Percentiles rank a stretch among this genome's conserved stretches.
These are phyloP conservation scores for Ophiocordyceps sinensis DNA, from an alignment of 2,329 filamentous ascomycete species.

Conservation along the genomic window DNA sequence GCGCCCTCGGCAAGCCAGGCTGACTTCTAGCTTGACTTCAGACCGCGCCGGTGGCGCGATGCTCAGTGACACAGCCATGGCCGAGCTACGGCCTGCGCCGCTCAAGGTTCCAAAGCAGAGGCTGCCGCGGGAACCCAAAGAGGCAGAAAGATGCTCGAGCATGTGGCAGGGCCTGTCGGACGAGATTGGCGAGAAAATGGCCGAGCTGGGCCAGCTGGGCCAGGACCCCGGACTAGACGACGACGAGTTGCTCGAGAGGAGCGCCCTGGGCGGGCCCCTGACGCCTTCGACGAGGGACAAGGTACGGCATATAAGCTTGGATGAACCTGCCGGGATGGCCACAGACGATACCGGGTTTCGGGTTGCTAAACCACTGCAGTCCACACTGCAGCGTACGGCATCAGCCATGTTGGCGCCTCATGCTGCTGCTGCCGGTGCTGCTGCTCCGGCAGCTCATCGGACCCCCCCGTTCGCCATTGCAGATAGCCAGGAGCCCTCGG, in stretches of 20 bases:
- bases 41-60: background rate
- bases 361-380: background rate
- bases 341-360: background rate
- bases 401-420: background rate
- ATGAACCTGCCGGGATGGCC: background rate
- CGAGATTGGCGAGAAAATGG: slow-evolving; percentile 1
- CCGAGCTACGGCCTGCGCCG: slow-evolving; percentile 11
- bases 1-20: background rate
- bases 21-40: background rate
- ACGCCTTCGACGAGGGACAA: background rate
- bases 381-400: background rate
- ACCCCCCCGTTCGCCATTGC: background rate
- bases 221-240: background rate
- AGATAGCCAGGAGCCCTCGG: background rate
- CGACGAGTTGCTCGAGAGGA: background rate
- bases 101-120: slow-evolving; percentile 7
- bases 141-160: slow-evolving; percentile 5
- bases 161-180: slow-evolving; percentile 3
- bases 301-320: slow-evolving; percentile 1
- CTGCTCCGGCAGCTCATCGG: background rate
- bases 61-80: background rate
- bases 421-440: too few relatives aligned
- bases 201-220: background rate
- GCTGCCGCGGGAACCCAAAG: background rate
- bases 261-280: background rate